These are phyloP conservation scores for Talaromyces piceae DNA, from an alignment of 2,329 filamentous ascomycete genomes.

Conservation along the genomic window DNA sequence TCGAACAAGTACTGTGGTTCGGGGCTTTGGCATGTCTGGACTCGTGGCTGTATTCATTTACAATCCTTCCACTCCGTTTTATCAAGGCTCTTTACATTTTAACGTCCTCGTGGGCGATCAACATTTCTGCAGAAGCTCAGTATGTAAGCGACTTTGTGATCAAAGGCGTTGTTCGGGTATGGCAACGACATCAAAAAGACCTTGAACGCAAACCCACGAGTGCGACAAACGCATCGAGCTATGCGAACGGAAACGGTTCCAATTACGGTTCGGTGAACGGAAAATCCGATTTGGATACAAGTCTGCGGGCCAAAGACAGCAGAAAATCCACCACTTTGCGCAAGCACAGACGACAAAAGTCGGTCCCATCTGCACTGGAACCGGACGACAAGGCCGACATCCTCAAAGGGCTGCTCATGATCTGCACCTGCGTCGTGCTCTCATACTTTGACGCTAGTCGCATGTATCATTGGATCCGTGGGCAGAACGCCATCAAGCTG, in stretches of 20 bases:
- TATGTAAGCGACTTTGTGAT: conserved; percentile 73
- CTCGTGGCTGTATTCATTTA: conserved; percentile 94
- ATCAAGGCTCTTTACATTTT: conserved; percentile 71
- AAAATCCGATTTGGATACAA: conserved; percentile 15
- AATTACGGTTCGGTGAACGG: conserved; percentile 14
- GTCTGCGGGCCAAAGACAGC: conserved; percentile 15
- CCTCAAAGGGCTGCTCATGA: conserved; percentile 79
- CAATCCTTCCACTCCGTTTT: conserved; percentile 86
- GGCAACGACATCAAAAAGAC: conserved; percentile 44
- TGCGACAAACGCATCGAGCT: neutral
- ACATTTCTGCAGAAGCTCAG: conserved; percentile 61
- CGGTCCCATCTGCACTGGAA: conserved; percentile 73
- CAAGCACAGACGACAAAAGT: conserved; percentile 68
- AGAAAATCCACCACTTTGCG: conserved; percentile 25
- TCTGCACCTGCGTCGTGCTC: conserved; percentile 74
- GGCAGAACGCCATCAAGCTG: conserved; percentile 92
- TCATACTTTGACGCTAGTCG: conserved; percentile 91
- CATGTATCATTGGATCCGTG: conserved; percentile 97
- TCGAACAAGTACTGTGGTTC: conserved; percentile 81
- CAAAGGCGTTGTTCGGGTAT: conserved; percentile 69
- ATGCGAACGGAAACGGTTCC: neutral
- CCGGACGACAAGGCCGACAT: conserved; percentile 93
- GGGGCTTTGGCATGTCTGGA: conserved; percentile 87
- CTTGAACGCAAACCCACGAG: neutral
- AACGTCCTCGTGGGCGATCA: conserved; percentile 67